phyloP scores from a whole-genome alignment of 768 basidiomycete genomes.

The Amanita thiersii region DNA sequence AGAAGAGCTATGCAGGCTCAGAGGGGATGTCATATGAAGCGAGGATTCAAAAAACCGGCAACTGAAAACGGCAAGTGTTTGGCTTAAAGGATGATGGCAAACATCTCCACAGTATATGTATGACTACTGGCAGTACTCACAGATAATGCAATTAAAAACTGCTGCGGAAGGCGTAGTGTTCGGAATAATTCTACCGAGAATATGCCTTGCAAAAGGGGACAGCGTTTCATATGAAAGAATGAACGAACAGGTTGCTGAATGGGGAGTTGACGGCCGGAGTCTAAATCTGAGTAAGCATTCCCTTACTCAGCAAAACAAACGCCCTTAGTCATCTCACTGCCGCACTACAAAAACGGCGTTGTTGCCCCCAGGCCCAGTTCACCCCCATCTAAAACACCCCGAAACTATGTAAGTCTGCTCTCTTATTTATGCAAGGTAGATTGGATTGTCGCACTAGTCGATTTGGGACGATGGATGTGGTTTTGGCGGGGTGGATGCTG shows the following conservation, averaged over 20 bases:
- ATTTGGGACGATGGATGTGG: conserved; percentile 12
- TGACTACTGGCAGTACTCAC: background rate
- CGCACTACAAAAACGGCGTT: conserved; percentile 5
- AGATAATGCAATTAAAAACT: no score
- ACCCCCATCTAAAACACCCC: conserved; percentile 1
- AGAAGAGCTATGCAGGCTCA: no score
- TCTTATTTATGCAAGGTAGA: background rate
- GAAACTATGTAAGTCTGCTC: conserved; percentile 5
- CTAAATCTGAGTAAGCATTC: conserved; percentile 7
- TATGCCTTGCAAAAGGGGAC: background rate
- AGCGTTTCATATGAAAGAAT: background rate
- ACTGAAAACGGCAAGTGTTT: background rate
- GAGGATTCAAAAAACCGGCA: no score
- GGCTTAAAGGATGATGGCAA: background rate
- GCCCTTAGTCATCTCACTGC: conserved; percentile 5
- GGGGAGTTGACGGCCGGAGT: background rate
- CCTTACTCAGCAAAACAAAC: conserved; percentile 7
- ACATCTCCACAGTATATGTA: background rate
- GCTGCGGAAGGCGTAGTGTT: no score
- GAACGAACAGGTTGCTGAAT: background rate
- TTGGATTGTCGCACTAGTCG: background rate
- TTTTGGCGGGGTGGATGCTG: conserved; percentile 7
- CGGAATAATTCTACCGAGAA: background rate
- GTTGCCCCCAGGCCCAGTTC: background rate
- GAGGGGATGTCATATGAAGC: no score